Base-by-base conservation (phyloP, 768 basidiomycete species). In the Strobilomyces echinocephalus region DNA sequence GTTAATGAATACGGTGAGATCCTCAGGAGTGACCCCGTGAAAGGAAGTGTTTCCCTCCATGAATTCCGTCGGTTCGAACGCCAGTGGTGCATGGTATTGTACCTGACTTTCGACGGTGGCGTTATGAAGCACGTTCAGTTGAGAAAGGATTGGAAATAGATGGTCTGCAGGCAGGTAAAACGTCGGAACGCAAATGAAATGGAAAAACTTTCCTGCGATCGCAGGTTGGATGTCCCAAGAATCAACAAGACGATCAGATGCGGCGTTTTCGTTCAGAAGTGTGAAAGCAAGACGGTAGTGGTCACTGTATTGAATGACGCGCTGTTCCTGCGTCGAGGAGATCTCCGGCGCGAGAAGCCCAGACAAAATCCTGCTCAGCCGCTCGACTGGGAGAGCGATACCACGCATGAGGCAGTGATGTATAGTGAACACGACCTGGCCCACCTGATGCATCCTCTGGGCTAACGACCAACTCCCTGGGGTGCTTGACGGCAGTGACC, bases 81-180 rank as follows among this genome's bases (percentile, higher is more conserved):
- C 86, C 42, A 98, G 72, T 0, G 94, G 95, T 6, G 92, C 91
- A 61, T 95, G 86, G 64, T 84, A 92, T 62, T 95, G 91, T 1
- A 97, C 81, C 72, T 98, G 95, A 54, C 92, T 95, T 73, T 97
- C 94, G 41, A 97, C 78, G 2, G 88, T 94, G 65, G 94, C 91
- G 63, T 95, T 92, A 74, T 97, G 91, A 16, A 98, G 70, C 15
- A 76, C 68, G 3, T 74, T 73, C 5, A 97, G 74, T 31, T 78
- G 73, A 14, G 76, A 65, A 10, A 91, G 68, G 9, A 88, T 73
- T 0, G 93, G 91, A 9, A 73, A 68, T 24, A 98, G 71, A 66
- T 88, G 81, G 28, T 73, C 95, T 97, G 63, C 14, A 47, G 24
- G 49, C 36, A 30, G 49, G 53, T 58, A 54, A 62, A 45, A 52